Conservation (phyloP, 108 stramenopile genomes). For the Cyclotella sp. region DNA sequence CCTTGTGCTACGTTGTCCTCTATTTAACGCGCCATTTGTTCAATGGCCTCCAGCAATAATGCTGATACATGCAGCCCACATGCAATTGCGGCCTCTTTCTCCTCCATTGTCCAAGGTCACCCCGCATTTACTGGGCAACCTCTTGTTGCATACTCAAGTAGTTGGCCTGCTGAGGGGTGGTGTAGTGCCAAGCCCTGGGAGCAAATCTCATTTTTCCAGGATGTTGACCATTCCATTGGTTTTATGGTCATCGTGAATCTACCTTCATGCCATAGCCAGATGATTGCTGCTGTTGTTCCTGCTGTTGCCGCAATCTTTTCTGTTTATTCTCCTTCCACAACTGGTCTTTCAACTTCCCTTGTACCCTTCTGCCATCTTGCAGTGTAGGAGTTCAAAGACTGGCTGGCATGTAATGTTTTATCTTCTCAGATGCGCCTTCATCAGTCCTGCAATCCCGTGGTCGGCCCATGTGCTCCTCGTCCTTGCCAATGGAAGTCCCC, state of each 20-base stretch:
- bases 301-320: neutral
- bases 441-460: no score
- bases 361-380: neutral
- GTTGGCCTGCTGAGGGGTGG: no score
- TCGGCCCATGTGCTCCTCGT: no score
- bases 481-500: no score
- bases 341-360: neutral
- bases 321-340: neutral
- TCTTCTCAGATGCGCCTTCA: no score
- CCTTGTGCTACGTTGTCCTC: neutral
- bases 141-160: neutral
- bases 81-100: constrained; percentile 1
- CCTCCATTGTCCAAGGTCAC: neutral
- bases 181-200: no score
- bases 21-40: neutral
- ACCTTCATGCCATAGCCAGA: neutral
- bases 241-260: neutral
- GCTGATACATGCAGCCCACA: neutral
- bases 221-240: neutral
- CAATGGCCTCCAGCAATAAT: neutral
- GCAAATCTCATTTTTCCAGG: neutral
- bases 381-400: no score
- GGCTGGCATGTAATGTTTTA: no score
- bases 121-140: constrained; percentile 1
- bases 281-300: neutral